Percentiles rank a stretch among this genome's conserved stretches.
phyloP scores from a whole-genome alignment of 306 rosid species.

The Casuarina cunninghamiana region DNA sequence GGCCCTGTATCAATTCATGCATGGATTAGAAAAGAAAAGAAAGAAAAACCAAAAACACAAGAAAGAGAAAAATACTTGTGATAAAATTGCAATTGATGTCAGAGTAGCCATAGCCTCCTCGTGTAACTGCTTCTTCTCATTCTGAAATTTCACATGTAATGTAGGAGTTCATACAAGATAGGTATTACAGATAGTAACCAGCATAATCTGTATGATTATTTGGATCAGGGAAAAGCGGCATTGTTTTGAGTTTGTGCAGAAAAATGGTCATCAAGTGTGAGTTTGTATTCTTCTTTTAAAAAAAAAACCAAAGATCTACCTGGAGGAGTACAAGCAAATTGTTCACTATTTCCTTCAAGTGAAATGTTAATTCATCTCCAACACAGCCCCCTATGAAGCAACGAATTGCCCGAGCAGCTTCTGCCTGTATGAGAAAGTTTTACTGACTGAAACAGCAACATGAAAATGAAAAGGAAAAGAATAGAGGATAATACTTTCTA shows the following conservation, averaged over 20 bases:
- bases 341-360: not conserved
- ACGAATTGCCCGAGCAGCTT: not conserved
- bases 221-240: no score
- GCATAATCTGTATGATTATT: no score
- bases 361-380: not conserved
- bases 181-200: no score
- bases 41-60: not conserved
- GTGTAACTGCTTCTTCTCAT: conserved; percentile 1
- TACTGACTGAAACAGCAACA: no score
- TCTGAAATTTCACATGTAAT: conserved; percentile 25
- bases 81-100: conserved; percentile 1
- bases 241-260: no score
- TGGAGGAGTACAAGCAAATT: conserved; percentile 17
- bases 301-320: conserved; percentile 9
- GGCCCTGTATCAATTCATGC: conserved; percentile 5
- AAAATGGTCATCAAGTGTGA: no score
- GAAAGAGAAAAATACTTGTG: conserved; percentile 24
- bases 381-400: not conserved
- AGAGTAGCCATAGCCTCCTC: conserved; percentile 23
- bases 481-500: no score
- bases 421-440: not conserved
- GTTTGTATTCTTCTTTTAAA: no score
- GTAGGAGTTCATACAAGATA: not conserved
- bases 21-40: not conserved
- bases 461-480: no score